Percentiles rank a stretch among this genome's conserved stretches.
Conservation (phyloP, 208 protist species). For the Trypanosoma avium region DNA sequence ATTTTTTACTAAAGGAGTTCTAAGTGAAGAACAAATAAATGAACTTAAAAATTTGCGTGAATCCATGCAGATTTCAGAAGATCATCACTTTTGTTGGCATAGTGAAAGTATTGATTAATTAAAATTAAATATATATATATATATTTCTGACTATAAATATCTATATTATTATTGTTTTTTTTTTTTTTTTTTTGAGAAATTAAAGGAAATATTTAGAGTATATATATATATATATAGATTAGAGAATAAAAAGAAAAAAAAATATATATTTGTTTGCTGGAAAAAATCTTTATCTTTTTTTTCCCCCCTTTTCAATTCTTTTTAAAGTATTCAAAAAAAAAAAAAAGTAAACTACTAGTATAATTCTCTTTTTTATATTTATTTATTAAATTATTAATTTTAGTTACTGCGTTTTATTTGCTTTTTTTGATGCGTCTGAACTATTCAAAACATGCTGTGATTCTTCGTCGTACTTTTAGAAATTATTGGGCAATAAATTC, state of each 20-base stretch:
- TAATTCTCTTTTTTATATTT: no score
- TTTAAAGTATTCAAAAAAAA: no score
- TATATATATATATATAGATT: neutral
- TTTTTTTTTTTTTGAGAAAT: neutral
- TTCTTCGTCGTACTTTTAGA: no score
- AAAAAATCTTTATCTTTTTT: neutral
- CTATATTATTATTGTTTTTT: neutral
- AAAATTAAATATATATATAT: neutral
- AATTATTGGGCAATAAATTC: no score
- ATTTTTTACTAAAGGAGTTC: slow-evolving; percentile 40
- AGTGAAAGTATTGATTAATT: slow-evolving; percentile 55
- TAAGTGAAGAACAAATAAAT: slow-evolving; percentile 42
- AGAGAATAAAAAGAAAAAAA: no score
- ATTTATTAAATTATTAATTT: no score
- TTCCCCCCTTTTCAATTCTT: neutral
- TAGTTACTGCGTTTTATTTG: no score
- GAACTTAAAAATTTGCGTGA: slow-evolving; percentile 40
- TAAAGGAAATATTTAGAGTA: neutral
- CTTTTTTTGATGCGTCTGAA: no score
- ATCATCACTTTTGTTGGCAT: slow-evolving; percentile 73
- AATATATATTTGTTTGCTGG: neutral
- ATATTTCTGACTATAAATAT: neutral
- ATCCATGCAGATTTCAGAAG: slow-evolving; percentile 40
- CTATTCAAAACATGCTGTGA: no score
- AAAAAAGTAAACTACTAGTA: no score